phyloP scores from a whole-genome alignment of 176 grass and related monocot genomes.

The Phragmites australis region DNA sequence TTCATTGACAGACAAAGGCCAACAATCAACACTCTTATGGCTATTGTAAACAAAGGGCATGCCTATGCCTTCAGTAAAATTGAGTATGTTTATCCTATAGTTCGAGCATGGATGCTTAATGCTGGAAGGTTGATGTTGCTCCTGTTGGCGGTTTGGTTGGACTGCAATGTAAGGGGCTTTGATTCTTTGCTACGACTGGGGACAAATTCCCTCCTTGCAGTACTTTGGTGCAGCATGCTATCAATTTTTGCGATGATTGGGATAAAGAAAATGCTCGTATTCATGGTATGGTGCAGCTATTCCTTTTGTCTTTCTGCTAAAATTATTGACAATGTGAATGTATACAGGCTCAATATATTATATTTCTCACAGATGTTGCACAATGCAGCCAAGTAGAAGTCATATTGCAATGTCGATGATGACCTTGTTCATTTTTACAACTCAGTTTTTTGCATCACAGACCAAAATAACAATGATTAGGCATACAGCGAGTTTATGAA shows the following conservation, averaged over 20 bases:
- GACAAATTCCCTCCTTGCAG: constrained; percentile 82
- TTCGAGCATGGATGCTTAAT: constrained; percentile 62
- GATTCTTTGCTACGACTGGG: constrained; percentile 87
- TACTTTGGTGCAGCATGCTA: constrained; percentile 82
- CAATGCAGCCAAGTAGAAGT: neutral
- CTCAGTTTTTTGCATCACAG: neutral
- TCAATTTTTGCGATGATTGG: constrained; percentile 91
- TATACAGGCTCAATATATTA: neutral
- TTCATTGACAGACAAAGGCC: constrained; percentile 65
- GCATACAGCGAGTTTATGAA: neutral
- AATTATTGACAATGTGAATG: constrained; percentile 4
- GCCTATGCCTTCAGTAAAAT: constrained; percentile 55
- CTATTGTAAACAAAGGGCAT: constrained; percentile 51
- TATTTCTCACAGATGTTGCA: neutral
- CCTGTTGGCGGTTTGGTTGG: constrained; percentile 79
- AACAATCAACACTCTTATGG: constrained; percentile 43
- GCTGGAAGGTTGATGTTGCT: constrained; percentile 77
- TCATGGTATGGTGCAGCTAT: constrained; percentile 59
- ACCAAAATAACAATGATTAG: neutral
- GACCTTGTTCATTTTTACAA: neutral
- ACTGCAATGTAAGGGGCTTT: constrained; percentile 86
- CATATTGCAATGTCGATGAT: neutral
- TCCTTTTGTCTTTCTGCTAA: constrained; percentile 30
- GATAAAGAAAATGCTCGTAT: constrained; percentile 67
- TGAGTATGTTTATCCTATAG: constrained; percentile 61